Evolutionary conservation across 202 grass and related monocot species (phyloP).

Genomic region (Panicum hallii): DNA sequence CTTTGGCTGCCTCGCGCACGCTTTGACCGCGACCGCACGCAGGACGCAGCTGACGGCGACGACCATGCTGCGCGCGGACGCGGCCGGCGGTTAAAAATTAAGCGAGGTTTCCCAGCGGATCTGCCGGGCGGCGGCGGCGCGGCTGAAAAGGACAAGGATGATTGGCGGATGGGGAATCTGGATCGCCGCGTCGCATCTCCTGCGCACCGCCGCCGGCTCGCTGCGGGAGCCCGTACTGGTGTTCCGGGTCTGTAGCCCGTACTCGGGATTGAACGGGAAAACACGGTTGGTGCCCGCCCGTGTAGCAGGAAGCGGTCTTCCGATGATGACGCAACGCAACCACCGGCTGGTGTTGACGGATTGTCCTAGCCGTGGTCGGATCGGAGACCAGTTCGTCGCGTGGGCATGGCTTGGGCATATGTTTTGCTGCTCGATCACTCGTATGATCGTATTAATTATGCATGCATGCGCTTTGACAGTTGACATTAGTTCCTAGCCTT

Average conservation of each 20-base stretch:
- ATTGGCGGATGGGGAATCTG: not conserved
- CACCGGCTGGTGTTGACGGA: not conserved
- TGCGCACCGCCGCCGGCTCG: not conserved
- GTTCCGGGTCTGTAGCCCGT: not conserved
- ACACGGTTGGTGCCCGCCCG: not conserved
- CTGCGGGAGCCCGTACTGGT: not conserved
- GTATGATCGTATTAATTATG: not conserved
- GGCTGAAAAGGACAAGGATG: not conserved
- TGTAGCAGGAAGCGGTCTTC: not conserved
- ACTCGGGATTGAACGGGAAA: not conserved
- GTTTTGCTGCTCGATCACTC: not conserved
- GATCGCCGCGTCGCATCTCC: not conserved
- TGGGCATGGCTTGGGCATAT: not conserved
- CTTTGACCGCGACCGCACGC: not conserved
- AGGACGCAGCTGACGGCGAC: not conserved
- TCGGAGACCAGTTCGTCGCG: not conserved
- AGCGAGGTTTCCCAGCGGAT: not conserved
- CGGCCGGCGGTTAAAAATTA: not conserved
- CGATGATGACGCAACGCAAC: not conserved
- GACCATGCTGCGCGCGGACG: not conserved
- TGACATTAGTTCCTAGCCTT: not conserved
- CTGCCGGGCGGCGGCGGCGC: not conserved
- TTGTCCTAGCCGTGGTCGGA: not conserved
- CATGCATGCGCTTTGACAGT: not conserved
- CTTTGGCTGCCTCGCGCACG: not conserved